Conservation (phyloP, 768 basidiomycete species). For the Suillus clintonianus region DNA sequence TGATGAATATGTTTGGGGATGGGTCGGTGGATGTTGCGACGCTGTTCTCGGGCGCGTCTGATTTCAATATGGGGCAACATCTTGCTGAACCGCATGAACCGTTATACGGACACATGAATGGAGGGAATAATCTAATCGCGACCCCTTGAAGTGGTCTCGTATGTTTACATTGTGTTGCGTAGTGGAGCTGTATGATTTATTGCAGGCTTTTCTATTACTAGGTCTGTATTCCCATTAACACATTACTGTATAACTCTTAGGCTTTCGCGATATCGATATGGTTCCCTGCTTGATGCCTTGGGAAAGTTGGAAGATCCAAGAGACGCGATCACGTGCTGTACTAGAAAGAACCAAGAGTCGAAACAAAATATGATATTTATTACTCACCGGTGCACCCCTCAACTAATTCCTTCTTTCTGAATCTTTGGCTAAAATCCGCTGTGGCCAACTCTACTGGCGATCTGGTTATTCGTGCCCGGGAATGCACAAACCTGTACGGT, state of each 20-base stretch:
- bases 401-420: not conserved
- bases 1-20: constrained; percentile 63
- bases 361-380: not conserved
- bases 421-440: not conserved
- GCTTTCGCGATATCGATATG: not conserved
- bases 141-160: constrained; percentile 21
- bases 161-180: constrained; percentile 1
- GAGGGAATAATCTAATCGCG: constrained; percentile 24
- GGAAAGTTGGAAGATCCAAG: not conserved
- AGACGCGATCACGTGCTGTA: not conserved
- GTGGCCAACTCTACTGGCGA: not conserved
- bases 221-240: not conserved
- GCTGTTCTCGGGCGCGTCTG: constrained; percentile 27
- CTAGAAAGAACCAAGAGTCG: not conserved
- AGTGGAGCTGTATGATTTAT: constrained; percentile 16
- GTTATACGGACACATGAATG: constrained; percentile 27
- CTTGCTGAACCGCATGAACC: constrained; percentile 26
- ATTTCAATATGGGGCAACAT: constrained; percentile 30
- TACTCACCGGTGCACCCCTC: not conserved
- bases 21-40: constrained; percentile 40
- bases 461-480: not conserved
- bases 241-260: not conserved
- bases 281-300: not conserved
- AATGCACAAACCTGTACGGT: not conserved
- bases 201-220: constrained; percentile 3